Conservation (phyloP, 2,329 filamentous ascomycete species). For the Didymellaceae sp. region DNA sequence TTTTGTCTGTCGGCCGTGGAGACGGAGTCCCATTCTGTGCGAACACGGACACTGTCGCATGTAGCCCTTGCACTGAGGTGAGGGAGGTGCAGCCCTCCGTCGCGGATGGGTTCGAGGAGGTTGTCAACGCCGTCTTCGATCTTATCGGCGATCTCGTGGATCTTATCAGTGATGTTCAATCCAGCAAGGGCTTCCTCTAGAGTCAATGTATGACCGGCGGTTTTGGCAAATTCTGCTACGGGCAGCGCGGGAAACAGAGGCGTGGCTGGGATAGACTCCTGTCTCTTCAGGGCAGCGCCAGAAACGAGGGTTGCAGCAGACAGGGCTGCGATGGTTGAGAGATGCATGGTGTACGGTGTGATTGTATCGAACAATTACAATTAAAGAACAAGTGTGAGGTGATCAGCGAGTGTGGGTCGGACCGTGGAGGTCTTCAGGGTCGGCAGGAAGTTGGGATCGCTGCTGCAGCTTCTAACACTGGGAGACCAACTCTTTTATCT, state of each 20-base stretch:
- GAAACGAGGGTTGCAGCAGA: conserved; percentile 14
- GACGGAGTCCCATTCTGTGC: conserved; percentile 42
- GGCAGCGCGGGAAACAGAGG: conserved; percentile 9
- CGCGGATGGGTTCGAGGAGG: background rate
- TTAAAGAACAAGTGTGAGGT: background rate
- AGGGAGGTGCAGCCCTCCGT: no score
- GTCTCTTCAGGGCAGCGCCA: conserved; percentile 13
- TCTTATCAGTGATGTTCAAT: conserved; percentile 14
- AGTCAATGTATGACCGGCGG: conserved; percentile 13
- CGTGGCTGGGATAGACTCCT: conserved; percentile 10
- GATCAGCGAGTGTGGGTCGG: conserved; percentile 15
- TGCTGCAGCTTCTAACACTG: conserved; percentile 10
- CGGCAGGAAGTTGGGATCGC: conserved; percentile 16
- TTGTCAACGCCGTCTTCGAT: background rate
- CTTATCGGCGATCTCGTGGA: conserved; percentile 1
- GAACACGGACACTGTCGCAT: conserved; percentile 37
- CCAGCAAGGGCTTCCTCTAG: conserved; percentile 15
- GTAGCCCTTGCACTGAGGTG: conserved; percentile 1
- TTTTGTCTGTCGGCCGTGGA: conserved; percentile 30
- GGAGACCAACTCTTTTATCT: conserved; percentile 17
- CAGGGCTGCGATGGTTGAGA: conserved; percentile 13
- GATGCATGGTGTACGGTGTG: conserved; percentile 7
- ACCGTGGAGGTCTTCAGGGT: conserved; percentile 3
- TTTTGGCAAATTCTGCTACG: conserved; percentile 7
- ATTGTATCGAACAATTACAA: conserved; percentile 4